Conservation (phyloP, 768 basidiomycete species). For the Mycena metata region DNA sequence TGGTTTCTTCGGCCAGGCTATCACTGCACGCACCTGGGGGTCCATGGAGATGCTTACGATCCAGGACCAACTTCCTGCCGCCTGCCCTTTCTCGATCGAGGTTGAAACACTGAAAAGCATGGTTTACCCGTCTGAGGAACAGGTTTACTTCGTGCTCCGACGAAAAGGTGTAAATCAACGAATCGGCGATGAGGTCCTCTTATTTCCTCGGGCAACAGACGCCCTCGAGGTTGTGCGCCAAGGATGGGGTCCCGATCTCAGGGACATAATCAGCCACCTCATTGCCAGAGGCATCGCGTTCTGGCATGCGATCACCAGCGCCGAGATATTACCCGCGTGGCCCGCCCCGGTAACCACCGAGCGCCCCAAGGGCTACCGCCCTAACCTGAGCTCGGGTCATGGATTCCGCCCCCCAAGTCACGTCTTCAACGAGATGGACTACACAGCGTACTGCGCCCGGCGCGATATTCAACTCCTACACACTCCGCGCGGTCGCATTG, state of each 20-base stretch:
- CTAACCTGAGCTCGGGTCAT: neutral
- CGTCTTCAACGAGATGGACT: neutral
- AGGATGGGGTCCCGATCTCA: conserved; percentile 6
- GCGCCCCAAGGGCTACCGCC: neutral
- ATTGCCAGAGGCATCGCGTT: too few relatives aligned
- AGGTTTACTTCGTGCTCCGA: neutral
- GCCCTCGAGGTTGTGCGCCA: neutral
- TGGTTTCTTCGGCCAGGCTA: too few relatives aligned
- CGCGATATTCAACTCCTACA: conserved; percentile 1
- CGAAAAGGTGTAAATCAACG: too few relatives aligned
- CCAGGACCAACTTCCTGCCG: too few relatives aligned
- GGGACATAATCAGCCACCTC: neutral
- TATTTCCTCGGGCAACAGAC: conserved; percentile 1
- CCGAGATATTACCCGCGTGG: too few relatives aligned
- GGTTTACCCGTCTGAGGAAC: neutral
- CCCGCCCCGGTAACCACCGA: too few relatives aligned
- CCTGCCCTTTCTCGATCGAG: too few relatives aligned
- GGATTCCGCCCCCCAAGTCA: neutral
- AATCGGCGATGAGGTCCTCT: neutral
- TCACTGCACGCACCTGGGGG: too few relatives aligned
- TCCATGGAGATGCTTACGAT: too few relatives aligned
- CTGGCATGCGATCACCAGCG: too few relatives aligned
- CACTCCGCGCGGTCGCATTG: too few relatives aligned
- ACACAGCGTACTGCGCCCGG: neutral
- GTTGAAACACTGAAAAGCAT: neutral